phyloP scores from a whole-genome alignment of 257 asterid genomes.

The Jasminum sambac region DNA sequence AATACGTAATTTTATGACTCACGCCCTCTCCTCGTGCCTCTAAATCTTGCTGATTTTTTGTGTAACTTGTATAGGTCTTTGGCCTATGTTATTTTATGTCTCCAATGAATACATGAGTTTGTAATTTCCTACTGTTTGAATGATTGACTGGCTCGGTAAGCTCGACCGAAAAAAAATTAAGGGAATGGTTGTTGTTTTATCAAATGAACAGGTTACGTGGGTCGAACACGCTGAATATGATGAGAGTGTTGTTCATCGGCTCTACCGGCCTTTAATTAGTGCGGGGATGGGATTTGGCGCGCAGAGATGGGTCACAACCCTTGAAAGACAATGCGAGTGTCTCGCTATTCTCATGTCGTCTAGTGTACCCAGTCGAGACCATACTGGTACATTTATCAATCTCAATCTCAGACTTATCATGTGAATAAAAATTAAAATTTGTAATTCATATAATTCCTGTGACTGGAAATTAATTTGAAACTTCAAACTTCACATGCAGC shows the following conservation, averaged over 20 bases:
- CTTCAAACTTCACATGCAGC: constrained; percentile 34
- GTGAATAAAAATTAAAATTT: background rate
- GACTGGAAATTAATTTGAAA: background rate
- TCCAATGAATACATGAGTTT: background rate
- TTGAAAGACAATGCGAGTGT: constrained; percentile 85
- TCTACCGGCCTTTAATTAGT: constrained; percentile 57
- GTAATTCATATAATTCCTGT: background rate
- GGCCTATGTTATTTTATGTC: constrained; percentile 30
- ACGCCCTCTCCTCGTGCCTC: constrained; percentile 53
- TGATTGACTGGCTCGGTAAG: no score
- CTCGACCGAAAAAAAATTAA: no score
- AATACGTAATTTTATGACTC: constrained; percentile 33
- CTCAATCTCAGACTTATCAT: background rate
- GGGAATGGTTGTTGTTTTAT: background rate
- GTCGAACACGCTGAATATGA: constrained; percentile 89
- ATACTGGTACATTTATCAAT: constrained; percentile 38
- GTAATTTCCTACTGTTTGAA: background rate
- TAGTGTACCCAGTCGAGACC: constrained; percentile 41
- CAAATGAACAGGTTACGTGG: constrained; percentile 71
- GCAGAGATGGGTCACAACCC: constrained; percentile 80
- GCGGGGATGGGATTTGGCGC: constrained; percentile 95
- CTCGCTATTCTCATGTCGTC: constrained; percentile 90
- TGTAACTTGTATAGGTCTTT: background rate
- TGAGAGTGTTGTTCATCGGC: constrained; percentile 66
- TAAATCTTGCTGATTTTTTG: constrained; percentile 42